These are phyloP conservation scores for Diaporthe vaccinii DNA, from an alignment of 2,329 filamentous ascomycete genomes.

Conservation along the genomic window DNA sequence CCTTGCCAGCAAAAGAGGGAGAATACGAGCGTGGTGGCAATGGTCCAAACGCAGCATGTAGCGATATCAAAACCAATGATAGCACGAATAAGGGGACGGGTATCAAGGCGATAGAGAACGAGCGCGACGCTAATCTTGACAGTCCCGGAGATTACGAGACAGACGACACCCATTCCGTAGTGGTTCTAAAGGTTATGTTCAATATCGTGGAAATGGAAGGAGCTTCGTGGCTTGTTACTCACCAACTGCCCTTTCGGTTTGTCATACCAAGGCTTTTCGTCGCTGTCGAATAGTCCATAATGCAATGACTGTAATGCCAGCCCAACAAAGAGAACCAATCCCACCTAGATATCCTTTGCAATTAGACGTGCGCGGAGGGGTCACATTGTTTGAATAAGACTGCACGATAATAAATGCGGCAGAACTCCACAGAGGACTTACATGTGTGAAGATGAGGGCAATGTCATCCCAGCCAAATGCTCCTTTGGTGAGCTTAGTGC, in stretches of 20 bases:
- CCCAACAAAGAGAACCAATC: conserved; percentile 26
- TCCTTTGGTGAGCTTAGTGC: conserved; percentile 31
- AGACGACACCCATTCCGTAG: conserved; percentile 28
- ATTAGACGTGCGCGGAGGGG: no score
- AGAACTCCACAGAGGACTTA: background rate
- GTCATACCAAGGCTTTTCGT: background rate
- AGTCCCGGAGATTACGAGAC: conserved; percentile 33
- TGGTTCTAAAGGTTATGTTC: background rate
- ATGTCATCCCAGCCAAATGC: conserved; percentile 40
- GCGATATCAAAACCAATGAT: conserved; percentile 34
- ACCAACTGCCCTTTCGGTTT: background rate
- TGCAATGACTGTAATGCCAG: background rate
- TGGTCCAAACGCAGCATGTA: conserved; percentile 35
- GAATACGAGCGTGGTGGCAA: conserved; percentile 22
- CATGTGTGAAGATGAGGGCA: conserved; percentile 32
- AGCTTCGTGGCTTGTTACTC: background rate
- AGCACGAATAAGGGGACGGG: conserved; percentile 7
- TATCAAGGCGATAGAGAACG: conserved; percentile 39
- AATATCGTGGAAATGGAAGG: background rate
- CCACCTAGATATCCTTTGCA: background rate
- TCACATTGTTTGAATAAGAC: background rate
- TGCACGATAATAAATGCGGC: background rate
- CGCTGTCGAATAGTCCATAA: background rate
- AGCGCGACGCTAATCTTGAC: conserved; percentile 39
- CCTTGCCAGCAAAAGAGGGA: conserved; percentile 16